Evolutionary conservation across 768 basidiomycete genomes (phyloP).

Genomic region (Pleurotus salmoneostramineus): DNA sequence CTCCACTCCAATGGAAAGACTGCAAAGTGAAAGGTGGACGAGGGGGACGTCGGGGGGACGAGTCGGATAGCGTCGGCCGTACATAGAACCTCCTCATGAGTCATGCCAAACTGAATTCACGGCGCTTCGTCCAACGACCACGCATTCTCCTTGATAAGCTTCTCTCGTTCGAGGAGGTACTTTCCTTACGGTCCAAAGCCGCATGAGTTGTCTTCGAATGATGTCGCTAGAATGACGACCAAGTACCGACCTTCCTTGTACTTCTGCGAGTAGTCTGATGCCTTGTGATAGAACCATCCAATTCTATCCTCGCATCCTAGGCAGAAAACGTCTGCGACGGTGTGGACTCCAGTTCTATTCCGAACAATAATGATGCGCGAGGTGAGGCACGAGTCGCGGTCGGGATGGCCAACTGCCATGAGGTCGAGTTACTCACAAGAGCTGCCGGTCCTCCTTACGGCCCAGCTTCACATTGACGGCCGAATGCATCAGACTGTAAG

Average conservation of each 20-base stretch:
- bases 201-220: background rate
- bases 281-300: conserved; percentile 84
- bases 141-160: conserved; percentile 75
- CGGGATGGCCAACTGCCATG: background rate
- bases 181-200: conserved; percentile 46
- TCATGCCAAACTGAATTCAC: background rate
- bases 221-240: no score
- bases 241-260: conserved; percentile 72
- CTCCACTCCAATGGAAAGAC: no score
- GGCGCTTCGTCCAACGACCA: conserved; percentile 57
- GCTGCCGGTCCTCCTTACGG: conserved; percentile 65
- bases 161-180: conserved; percentile 78
- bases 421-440: conserved; percentile 43
- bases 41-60: no score
- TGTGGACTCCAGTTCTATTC: conserved; percentile 72
- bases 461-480: conserved; percentile 75
- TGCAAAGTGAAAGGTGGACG: no score
- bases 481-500: conserved; percentile 68
- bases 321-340: conserved; percentile 79
- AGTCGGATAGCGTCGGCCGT: no score
- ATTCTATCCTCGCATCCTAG: conserved; percentile 73
- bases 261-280: conserved; percentile 71
- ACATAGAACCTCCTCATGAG: no score
- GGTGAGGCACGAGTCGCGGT: conserved; percentile 5
- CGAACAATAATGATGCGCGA: conserved; percentile 1